Evolutionary conservation across 768 basidiomycete genomes (phyloP).

Genomic region (Chalciporus pseudorubinellus): DNA sequence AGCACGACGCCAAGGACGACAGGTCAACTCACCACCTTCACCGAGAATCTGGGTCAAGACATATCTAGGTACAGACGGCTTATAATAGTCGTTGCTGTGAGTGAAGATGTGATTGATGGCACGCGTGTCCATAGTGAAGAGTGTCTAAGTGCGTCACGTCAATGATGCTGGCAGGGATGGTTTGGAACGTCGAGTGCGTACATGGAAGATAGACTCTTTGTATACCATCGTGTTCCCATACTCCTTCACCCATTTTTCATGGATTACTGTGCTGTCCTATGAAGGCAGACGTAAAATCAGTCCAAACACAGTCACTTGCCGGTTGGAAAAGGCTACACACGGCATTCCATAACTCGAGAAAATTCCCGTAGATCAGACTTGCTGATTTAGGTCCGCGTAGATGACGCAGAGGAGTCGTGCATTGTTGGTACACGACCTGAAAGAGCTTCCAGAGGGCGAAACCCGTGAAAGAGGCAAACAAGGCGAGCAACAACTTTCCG

Average conservation of each 20-base stretch:
- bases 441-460: slow-evolving; percentile 35
- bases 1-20: neutral
- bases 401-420: slow-evolving; percentile 42
- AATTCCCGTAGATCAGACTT: slow-evolving; percentile 48
- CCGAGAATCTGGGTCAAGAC: slow-evolving; percentile 43
- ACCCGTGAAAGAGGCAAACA: slow-evolving; percentile 11
- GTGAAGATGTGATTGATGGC: slow-evolving; percentile 65
- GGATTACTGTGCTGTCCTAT: neutral
- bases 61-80: slow-evolving; percentile 42
- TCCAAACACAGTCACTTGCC: no score
- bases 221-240: slow-evolving; percentile 49
- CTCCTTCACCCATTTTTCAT: slow-evolving; percentile 43
- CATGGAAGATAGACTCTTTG: slow-evolving; percentile 41
- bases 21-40: slow-evolving; percentile 29
- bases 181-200: slow-evolving; percentile 22
- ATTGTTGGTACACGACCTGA: slow-evolving; percentile 29
- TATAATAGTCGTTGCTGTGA: slow-evolving; percentile 55
- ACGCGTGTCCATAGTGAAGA: slow-evolving; percentile 59
- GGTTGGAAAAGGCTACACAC: slow-evolving; percentile 26
- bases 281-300: no score
- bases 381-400: slow-evolving; percentile 50
- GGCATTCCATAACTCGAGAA: slow-evolving; percentile 42
- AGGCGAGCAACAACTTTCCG: slow-evolving; percentile 1
- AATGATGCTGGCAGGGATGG: neutral
- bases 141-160: slow-evolving; percentile 21